Base-by-base conservation (phyloP, 129 eudicot genomes). In the Erigeron canadensis region DNA sequence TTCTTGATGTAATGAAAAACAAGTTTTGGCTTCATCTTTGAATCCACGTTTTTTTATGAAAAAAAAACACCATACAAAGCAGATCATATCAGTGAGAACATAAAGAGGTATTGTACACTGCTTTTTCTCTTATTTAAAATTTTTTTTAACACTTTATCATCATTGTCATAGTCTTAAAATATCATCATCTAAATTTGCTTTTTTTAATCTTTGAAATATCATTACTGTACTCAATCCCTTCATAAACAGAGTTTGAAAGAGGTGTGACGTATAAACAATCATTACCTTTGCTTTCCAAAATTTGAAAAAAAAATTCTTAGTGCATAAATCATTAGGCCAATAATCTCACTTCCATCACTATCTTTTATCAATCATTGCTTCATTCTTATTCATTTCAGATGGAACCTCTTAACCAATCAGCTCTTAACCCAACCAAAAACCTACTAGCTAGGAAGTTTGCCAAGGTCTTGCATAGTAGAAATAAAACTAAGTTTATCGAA, bases 381-480 rank as follows among this genome's bases (percentile, higher is more conserved):
- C 8, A 7, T 71, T 74, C 41, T 74, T 73, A 34, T 57, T 73
- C 68, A 47, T 46, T 78, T 46, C 89, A 93, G 96, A 93, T 93
- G 98, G 96, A 89, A 63, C 64, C 88, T 7, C 74, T 76, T 37
- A 80, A 73, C 34, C 83, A 83, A 46, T 63, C 86, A 9, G 73
- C 85, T 5, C 79, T 77, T 41, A 76, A 84, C 54, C 83, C 84
- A 37, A 86, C 7, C 61, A 89, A 85, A 86, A 81, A 82, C 73
- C 75, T 84, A 59, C 47, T 87, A 70, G 85, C 90, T 6, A 83
- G 87, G 11, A 81, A 88, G 2, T 76, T 89, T 57, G 82, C 98
- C n/a, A 93, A 89, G 79, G 91, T 87, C 48, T 64, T 93, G 71
- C 84, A 84, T 58, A 73, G 78, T 59, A 95, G 79, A 21, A 77